Percentiles rank a stretch among this genome's conserved stretches.
These are phyloP conservation scores for Basipetospora sp. DNA, from an alignment of 2,329 filamentous ascomycete species.

Conservation along the genomic window DNA sequence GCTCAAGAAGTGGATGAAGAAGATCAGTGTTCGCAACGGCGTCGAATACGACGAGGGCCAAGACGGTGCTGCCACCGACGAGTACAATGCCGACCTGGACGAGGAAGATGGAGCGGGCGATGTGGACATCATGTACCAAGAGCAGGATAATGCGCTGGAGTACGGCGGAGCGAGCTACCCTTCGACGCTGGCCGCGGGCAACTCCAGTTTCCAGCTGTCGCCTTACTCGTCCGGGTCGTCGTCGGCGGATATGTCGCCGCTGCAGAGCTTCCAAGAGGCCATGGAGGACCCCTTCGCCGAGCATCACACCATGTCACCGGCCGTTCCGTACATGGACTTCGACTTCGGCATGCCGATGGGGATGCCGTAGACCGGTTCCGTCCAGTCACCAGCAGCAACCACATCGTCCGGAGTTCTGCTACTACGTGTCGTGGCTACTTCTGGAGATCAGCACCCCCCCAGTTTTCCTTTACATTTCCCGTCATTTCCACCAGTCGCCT, in stretches of 20 bases:
- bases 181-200: background rate
- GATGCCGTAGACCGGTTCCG: too few species aligned
- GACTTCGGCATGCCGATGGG: background rate
- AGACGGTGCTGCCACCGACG: background rate
- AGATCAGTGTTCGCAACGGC: constrained; percentile 26
- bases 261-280: background rate
- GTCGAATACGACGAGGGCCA: background rate
- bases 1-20: constrained; percentile 45
- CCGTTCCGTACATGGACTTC: background rate
- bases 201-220: background rate
- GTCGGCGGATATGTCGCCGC: background rate
- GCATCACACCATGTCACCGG: background rate
- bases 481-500: too few species aligned
- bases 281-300: background rate
- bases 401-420: too few species aligned
- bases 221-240: constrained; percentile 1
- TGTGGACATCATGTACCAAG: too few species aligned
- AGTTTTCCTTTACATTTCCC: too few species aligned
- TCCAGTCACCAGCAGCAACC: too few species aligned
- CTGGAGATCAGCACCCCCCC: too few species aligned
- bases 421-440: too few species aligned
- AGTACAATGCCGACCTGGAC: background rate
- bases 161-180: constrained; percentile 1
- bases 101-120: background rate
- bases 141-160: too few species aligned